Evolutionary conservation across 148 eudicot species (phyloP).

Genomic region (Nepenthes mirabilis): DNA sequence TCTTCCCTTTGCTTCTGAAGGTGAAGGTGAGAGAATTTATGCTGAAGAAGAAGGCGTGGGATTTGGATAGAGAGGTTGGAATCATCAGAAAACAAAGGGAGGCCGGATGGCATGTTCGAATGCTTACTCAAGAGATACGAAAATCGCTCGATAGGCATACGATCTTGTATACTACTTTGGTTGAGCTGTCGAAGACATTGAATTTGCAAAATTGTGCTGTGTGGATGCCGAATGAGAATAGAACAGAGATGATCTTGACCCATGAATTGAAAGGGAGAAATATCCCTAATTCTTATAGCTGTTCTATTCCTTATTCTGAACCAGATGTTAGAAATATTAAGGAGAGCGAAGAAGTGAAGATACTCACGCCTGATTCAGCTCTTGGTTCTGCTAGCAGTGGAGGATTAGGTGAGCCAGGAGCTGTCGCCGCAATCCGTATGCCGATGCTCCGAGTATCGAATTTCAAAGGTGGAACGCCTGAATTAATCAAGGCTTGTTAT

Average conservation of each 20-base stretch:
- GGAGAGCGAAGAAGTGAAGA: conserved; percentile 38
- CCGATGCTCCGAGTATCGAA: conserved; percentile 70
- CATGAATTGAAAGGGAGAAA: conserved; percentile 40
- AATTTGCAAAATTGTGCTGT: conserved; percentile 73
- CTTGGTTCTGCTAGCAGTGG: conserved; percentile 51
- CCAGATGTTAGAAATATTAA: conserved; percentile 48
- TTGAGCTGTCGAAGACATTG: conserved; percentile 66
- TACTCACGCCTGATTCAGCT: conserved; percentile 43
- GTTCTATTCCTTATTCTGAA: conserved; percentile 40
- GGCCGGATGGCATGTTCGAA: conserved; percentile 74
- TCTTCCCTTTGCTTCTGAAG: conserved; percentile 73
- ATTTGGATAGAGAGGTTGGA: conserved; percentile 73
- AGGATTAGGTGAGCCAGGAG: conserved; percentile 36
- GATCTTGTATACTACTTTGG: conserved; percentile 61
- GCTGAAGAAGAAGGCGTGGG: conserved; percentile 72
- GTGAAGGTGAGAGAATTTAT: conserved; percentile 79
- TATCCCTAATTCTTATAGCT: conserved; percentile 6
- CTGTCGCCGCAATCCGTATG: conserved; percentile 77
- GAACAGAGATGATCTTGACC: conserved; percentile 53
- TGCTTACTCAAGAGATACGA: conserved; percentile 85
- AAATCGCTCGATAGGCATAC: conserved; percentile 82
- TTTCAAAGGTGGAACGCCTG: conserved; percentile 84
- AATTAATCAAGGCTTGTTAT: conserved; percentile 56
- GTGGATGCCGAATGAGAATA: conserved; percentile 87
- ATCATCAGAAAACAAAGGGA: conserved; percentile 64